Conservation (phyloP, 306 rosid species). For the Nissolia schottii region DNA sequence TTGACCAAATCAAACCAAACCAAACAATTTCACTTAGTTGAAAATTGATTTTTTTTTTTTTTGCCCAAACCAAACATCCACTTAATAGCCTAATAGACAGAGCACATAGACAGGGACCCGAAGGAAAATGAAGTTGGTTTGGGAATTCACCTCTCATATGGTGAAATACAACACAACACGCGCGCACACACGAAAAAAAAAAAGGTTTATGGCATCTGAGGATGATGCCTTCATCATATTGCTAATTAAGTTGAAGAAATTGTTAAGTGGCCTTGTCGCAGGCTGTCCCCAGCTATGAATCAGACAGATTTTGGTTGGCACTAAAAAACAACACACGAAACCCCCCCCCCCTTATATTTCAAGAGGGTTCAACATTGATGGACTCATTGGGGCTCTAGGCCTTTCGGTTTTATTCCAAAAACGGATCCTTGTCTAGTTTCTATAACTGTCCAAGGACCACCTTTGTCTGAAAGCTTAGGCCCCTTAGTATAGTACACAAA, state of each 20-base stretch:
- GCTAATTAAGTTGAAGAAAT: neutral
- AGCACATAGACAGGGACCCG: neutral
- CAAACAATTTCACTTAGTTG: too few species aligned
- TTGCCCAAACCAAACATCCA: too few species aligned
- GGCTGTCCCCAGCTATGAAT: slow-evolving; percentile 22
- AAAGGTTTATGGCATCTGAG: neutral
- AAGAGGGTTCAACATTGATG: slow-evolving; percentile 36
- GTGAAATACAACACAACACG: neutral
- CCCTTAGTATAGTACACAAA: slow-evolving; percentile 5
- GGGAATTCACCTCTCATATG: neutral
- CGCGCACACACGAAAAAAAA: too few species aligned
- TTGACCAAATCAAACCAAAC: too few species aligned
- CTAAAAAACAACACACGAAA: neutral
- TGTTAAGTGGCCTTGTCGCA: slow-evolving; percentile 22
- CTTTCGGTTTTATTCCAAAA: slow-evolving; percentile 26
- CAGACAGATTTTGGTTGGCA: slow-evolving; percentile 34
- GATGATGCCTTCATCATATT: slow-evolving; percentile 12
- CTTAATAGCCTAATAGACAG: neutral
- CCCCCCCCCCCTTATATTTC: neutral
- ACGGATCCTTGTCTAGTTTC: slow-evolving; percentile 6
- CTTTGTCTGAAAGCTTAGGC: slow-evolving; percentile 15
- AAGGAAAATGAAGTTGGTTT: neutral
- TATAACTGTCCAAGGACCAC: slow-evolving; percentile 27
- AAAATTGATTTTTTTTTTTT: too few species aligned
- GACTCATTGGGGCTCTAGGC: slow-evolving; percentile 31